These are phyloP conservation scores for Salvia hispanica DNA, from an alignment of 257 asterid genomes.

Conservation along the genomic window DNA sequence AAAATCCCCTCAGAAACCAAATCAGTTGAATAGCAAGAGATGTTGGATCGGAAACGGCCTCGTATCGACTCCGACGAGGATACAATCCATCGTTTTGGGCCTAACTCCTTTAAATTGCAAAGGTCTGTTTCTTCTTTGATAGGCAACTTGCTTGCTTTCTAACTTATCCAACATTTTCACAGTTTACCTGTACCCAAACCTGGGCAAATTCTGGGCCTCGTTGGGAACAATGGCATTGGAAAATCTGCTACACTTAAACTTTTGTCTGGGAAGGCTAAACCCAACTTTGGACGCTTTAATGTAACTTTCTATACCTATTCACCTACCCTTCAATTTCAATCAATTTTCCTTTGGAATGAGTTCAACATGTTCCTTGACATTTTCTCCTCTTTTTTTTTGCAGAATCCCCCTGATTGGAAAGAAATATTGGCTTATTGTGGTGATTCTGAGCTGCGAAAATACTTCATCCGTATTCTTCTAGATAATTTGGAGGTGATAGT, in stretches of 20 bases:
- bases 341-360: background rate
- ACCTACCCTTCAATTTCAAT: background rate
- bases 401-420: constrained; percentile 99
- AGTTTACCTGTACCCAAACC: constrained; percentile 98
- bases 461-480: constrained; percentile 93
- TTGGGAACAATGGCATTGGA: constrained; percentile 97
- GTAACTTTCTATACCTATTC: constrained; percentile 37
- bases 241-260: constrained; percentile 92
- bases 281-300: constrained; percentile 90
- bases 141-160: constrained; percentile 16
- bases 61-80: constrained; percentile 95
- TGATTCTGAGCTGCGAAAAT: constrained; percentile 97
- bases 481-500: constrained; percentile 77
- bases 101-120: constrained; percentile 91
- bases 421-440: constrained; percentile 94
- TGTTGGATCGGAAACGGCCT: constrained; percentile 88
- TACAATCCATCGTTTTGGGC: constrained; percentile 97
- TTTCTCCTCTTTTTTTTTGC: constrained; percentile 37
- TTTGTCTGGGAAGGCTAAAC: constrained; percentile 93
- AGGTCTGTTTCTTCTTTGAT: constrained; percentile 48
- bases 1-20: too few species aligned
- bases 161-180: constrained; percentile 24
- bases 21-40: constrained; percentile 43
- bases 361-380: constrained; percentile 30
- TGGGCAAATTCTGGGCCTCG: constrained; percentile 99